Evolutionary conservation across 2,329 filamentous ascomycete genomes (phyloP).

Genomic region (Fusarium setosum): DNA sequence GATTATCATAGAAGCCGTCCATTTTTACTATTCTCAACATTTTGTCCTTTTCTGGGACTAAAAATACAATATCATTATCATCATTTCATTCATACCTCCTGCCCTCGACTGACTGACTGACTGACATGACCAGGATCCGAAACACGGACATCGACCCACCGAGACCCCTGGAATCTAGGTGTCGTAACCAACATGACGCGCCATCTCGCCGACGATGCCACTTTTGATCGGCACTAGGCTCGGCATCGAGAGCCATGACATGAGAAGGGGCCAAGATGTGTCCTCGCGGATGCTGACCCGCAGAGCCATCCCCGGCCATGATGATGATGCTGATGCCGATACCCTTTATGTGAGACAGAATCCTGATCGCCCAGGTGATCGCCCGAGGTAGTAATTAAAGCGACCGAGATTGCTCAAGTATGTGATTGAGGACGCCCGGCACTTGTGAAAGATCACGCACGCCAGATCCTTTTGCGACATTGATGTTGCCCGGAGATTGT

Average conservation of each 20-base stretch:
- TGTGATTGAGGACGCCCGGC: not conserved
- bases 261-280: not conserved
- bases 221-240: conserved; percentile 16
- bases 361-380: conserved; percentile 1
- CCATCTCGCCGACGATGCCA: conserved; percentile 1
- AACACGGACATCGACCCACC: conserved; percentile 26
- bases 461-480: not conserved
- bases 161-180: conserved; percentile 30
- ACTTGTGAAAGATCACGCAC: not conserved
- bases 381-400: not conserved
- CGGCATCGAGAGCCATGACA: not conserved
- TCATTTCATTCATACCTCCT: not conserved
- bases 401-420: not conserved
- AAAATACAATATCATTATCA: conserved; percentile 17
- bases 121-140: conserved; percentile 16
- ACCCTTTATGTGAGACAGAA: conserved; percentile 2
- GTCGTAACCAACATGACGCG: not conserved
- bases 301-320: not conserved
- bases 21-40: not conserved
- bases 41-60: not conserved
- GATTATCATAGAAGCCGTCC: not conserved
- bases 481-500: not conserved
- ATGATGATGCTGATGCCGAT: not conserved
- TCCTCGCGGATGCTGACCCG: not conserved
- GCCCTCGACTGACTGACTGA: not conserved